Evolutionary conservation across 805 yeast species (phyloP).

Genomic region (Saturnispora besseyi): DNA sequence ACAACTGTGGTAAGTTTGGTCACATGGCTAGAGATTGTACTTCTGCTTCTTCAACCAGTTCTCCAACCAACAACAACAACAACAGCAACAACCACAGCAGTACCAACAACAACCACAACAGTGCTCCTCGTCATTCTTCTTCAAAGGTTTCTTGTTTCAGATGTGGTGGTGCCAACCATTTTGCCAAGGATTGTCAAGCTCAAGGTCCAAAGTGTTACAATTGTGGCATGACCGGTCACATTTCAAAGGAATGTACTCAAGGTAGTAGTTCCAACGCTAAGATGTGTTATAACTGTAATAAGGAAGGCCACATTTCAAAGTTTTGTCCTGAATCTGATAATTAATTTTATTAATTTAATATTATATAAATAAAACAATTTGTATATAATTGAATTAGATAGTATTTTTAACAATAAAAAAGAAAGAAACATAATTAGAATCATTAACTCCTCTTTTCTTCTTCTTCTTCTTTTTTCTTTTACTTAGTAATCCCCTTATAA

Average conservation of each 20-base stretch:
- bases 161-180: constrained; percentile 90
- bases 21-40: constrained; percentile 76
- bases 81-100: constrained; percentile 13
- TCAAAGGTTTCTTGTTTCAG: constrained; percentile 63
- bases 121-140: constrained; percentile 11
- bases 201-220: constrained; percentile 75
- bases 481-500: constrained; percentile 29
- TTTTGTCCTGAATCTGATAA: constrained; percentile 39
- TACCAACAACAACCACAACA: too few relatives aligned
- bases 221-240: constrained; percentile 86
- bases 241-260: constrained; percentile 70
- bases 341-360: background rate
- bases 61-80: constrained; percentile 14
- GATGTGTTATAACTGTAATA: constrained; percentile 67
- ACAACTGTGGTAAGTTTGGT: constrained; percentile 68
- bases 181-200: constrained; percentile 78
- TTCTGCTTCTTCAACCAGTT: constrained; percentile 29
- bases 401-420: background rate
- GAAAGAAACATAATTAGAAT: too few relatives aligned
- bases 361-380: background rate
- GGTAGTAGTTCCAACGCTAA: constrained; percentile 36
- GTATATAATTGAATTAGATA: background rate
- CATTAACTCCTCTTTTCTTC: too few relatives aligned
- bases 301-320: constrained; percentile 81
- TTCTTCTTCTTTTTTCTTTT: background rate